Conservation (phyloP, 139 green algal species). For the Chlamydomonas sp. region DNA sequence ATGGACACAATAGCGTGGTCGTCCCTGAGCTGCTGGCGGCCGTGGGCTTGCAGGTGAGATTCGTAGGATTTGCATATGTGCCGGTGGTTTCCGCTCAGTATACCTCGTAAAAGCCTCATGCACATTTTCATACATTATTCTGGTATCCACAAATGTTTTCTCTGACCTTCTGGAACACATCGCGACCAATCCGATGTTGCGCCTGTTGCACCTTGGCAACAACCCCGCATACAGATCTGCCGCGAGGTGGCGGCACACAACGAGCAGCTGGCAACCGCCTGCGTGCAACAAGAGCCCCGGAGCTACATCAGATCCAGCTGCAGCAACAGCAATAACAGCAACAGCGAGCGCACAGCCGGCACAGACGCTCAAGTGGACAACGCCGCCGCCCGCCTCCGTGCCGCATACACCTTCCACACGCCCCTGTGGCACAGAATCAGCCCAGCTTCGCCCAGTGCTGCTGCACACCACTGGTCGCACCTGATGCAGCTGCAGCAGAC, state of each 20-base stretch:
- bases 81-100: no score
- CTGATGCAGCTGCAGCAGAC: neutral
- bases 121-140: no score
- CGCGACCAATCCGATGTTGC: neutral
- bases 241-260: conserved; percentile 5
- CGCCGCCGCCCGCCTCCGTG: neutral
- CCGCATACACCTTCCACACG: neutral
- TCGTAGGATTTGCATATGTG: no score
- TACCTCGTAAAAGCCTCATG: no score
- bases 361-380: neutral
- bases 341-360: neutral
- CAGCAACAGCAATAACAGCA: neutral
- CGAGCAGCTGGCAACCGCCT: neutral
- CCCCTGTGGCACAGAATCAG: neutral
- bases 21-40: conserved; percentile 59
- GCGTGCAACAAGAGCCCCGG: no score
- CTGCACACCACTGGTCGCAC: neutral
- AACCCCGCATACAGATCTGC: neutral
- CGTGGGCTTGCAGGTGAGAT: conserved; percentile 44
- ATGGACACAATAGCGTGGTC: conserved; percentile 48
- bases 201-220: neutral
- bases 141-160: no score
- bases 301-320: neutral
- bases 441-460: neutral
- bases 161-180: neutral